These are phyloP conservation scores for Penicillium sp. DNA, from an alignment of 2,329 filamentous ascomycete genomes.

Conservation along the genomic window DNA sequence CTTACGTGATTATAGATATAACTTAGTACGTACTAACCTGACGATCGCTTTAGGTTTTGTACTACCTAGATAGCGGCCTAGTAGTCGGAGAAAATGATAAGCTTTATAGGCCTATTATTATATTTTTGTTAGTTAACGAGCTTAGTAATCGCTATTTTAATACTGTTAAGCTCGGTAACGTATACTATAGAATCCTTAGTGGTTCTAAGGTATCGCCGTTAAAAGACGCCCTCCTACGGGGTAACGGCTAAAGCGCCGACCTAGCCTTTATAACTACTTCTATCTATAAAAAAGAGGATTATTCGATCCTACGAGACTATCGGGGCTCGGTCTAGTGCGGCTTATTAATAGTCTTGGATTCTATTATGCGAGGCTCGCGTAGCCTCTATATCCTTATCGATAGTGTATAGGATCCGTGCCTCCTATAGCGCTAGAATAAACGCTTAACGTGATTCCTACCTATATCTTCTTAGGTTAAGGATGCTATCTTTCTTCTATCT, in stretches of 20 bases:
- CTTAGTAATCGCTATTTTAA: not conserved
- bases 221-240: not conserved
- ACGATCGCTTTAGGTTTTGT: not conserved
- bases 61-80: not conserved
- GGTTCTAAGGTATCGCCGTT: not conserved
- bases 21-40: not conserved
- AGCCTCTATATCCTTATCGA: not conserved
- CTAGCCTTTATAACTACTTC: not conserved
- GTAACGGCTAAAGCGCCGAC: not conserved
- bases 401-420: not conserved
- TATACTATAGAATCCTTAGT: not conserved
- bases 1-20: not conserved
- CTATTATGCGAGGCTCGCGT: not conserved
- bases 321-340: not conserved
- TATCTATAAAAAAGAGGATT: not conserved
- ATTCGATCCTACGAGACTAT: no score
- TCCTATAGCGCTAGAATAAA: not conserved
- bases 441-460: not conserved
- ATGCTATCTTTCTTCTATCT: not conserved
- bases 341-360: not conserved
- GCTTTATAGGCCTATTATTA: not conserved
- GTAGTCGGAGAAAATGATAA: not conserved
- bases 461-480: not conserved
- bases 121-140: not conserved
- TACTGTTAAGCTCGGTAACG: not conserved